These are phyloP conservation scores for Fusarium ambrosium DNA, from an alignment of 2,329 filamentous ascomycete species.

Conservation along the genomic window DNA sequence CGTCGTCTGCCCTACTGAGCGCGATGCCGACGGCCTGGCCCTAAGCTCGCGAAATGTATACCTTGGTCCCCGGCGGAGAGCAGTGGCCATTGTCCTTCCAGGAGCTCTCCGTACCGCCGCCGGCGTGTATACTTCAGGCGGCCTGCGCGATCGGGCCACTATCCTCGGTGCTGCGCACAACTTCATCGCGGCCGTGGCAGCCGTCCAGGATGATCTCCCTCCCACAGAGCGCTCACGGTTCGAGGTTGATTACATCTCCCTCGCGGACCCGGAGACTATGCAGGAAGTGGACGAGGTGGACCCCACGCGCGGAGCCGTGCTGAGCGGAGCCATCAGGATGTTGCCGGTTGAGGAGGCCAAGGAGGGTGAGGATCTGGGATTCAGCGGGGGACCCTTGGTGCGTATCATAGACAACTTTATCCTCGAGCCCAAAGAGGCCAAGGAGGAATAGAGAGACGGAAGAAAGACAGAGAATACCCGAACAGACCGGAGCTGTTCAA, in stretches of 20 bases:
- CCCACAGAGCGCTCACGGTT: slow-evolving; percentile 76
- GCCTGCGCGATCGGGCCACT: slow-evolving; percentile 66
- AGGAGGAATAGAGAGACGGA: slow-evolving; percentile 20
- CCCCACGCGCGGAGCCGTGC: slow-evolving; percentile 77
- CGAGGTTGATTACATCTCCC: slow-evolving; percentile 91
- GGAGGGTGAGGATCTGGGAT: slow-evolving; percentile 81
- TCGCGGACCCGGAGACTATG: slow-evolving; percentile 88
- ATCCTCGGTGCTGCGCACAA: slow-evolving; percentile 80
- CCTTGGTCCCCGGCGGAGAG: slow-evolving; percentile 80
- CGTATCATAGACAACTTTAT: slow-evolving; percentile 96
- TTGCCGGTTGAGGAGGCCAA: slow-evolving; percentile 79
- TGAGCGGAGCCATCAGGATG: slow-evolving; percentile 95
- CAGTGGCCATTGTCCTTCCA: slow-evolving; percentile 79
- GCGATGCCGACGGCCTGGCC: slow-evolving; percentile 86
- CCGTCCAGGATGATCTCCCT: slow-evolving; percentile 72
- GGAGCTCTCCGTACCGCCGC: slow-evolving; percentile 80
- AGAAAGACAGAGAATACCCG: slow-evolving; percentile 31
- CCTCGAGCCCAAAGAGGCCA: slow-evolving; percentile 59
- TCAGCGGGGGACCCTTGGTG: slow-evolving; percentile 79
- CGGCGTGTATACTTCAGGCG: slow-evolving; percentile 69
- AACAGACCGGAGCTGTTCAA: slow-evolving; percentile 29
- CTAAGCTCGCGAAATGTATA: slow-evolving; percentile 96
- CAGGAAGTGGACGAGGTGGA: slow-evolving; percentile 83
- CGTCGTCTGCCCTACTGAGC: slow-evolving; percentile 78
- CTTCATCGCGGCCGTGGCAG: slow-evolving; percentile 67